Evolutionary conservation across 108 stramenopile genomes (phyloP), one percentile per base, ranked within the genome.

Genomic region (Conticribra weissflogii): DNA sequence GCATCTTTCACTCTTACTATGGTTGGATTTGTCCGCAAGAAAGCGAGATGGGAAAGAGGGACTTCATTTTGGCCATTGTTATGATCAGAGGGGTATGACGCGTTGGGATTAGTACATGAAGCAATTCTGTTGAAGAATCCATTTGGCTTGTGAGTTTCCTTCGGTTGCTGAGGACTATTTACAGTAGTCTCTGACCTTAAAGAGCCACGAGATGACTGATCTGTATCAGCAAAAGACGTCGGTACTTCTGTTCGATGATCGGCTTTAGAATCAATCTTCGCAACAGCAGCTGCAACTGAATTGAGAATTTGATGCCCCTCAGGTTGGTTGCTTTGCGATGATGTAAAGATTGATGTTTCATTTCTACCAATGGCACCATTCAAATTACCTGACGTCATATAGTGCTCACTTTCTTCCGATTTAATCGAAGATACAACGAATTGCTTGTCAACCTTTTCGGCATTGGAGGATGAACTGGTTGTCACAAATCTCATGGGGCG

Each of bases 21-120:
- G 9, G 59, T 66, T 14, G 85, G 82, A 44, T 84, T 86, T 23
- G 68, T 85, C 31, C 85, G 73, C 57, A 88, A 53, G 67, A 88
- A 88, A 9, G 81, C 75, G 22, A 86, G 57, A 64, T 88, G 88
- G 1, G 85, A 78, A 76, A 81, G 66, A n/a, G 88, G 78, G 19
- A 86, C 69, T 19, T 82, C 59, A 41, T 17, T 63, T 55, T 29
- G 32, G 28, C 68, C 75, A 9, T 48, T 63, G 45, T 58, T 54
- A 31, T 68, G 50, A 23, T 22, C 15, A n/a, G 17, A 21, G 5
- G 24, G 27, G 5, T 2, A 25, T 44, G 44, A 3, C 21, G 9
- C 44, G 15, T 19, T 34, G 15, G 63, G 31, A 32, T 23, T 18
- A 14, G 81, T 33, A 83, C 74, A 32, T 75, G 82, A 46, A 76